Evolutionary conservation across 2,329 filamentous ascomycete species (phyloP), one percentile per base, ranked within the genome.

Genomic region (Calonectria pauciramosa): DNA sequence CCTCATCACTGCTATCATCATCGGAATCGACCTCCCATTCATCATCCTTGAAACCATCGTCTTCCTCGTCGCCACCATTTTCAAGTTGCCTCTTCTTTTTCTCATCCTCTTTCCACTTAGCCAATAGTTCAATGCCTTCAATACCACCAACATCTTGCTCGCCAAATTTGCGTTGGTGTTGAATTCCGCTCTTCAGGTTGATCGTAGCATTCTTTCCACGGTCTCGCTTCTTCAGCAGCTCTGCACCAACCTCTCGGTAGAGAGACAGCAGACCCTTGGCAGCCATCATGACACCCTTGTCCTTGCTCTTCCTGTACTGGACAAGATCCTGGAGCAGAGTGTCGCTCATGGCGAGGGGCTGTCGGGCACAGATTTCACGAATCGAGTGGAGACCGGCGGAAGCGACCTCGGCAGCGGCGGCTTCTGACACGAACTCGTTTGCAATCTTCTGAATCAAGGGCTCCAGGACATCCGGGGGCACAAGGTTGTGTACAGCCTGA

Each of bases 221-320:
- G 83, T 98, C 97, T 82, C 94, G 92, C 89, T 95, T 97, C 85
- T 94, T 94, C 74, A 99, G 88, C 87, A 99, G 91, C 78, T 98
- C 95, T 0, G 97, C 95, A 44, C 94, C 96, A 18, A 98, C 94
- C 82, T 99, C 96, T 79, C 97, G 90, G 87, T 98, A 99, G 8
- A 99, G 89, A 30, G 95, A 95, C 52, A 99, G 88, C 9, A 99
- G 88, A 77, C 97, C 96, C 84, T 97, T 96, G 18, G 96, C 96
- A 10, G 97, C 97, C 97, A 99, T 99, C 91, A 98, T 96, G n/a
- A 97, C 95, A 74, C 96, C 96, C 88, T 99, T 99, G 83, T 99
- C 97, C 84, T 99, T 99, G 83, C 95, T 98, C 88, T 97, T 98
- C 75, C 95, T 92, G 86, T 99, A 99, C 88, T 97, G 94, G 13